A percentile compares a stretch with the other conserved stretches of the same genome.
Conservation (phyloP, 2,329 filamentous ascomycete species). For the Uncinocarpus reesii region DNA sequence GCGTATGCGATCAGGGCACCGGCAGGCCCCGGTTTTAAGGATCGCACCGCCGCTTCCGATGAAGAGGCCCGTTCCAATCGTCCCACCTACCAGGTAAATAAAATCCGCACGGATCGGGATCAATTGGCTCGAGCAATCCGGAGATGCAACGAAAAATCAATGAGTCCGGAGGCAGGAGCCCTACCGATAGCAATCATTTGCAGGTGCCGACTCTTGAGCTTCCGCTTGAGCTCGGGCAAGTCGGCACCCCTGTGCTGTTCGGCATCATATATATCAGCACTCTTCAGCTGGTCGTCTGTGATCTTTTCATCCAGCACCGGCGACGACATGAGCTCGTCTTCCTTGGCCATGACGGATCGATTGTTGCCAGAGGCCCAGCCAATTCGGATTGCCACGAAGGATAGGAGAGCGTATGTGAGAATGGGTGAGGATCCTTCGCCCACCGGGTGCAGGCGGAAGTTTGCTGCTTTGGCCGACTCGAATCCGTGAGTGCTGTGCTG, state of each 20-base stretch:
- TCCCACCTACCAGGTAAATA: slow-evolving; percentile 39
- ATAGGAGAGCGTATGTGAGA: background rate
- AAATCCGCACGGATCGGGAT: background rate
- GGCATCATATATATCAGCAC: slow-evolving; percentile 20
- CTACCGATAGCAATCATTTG: slow-evolving; percentile 91
- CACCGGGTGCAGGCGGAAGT: background rate
- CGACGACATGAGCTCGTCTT: background rate
- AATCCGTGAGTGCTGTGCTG: no score
- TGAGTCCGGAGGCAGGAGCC: background rate
- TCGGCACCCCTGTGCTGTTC: slow-evolving; percentile 45
- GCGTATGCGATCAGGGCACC: slow-evolving; percentile 58
- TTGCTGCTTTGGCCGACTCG: background rate
- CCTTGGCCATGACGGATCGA: slow-evolving; percentile 1
- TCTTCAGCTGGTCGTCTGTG: background rate
- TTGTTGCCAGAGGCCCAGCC: background rate
- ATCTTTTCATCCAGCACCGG: background rate
- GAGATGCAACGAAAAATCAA: background rate
- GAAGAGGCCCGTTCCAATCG: slow-evolving; percentile 64
- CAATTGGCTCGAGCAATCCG: background rate
- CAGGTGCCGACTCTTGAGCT: slow-evolving; percentile 74
- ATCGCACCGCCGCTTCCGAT: slow-evolving; percentile 56
- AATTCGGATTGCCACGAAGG: background rate
- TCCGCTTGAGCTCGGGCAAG: slow-evolving; percentile 56
- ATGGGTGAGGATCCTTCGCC: background rate
- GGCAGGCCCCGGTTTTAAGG: slow-evolving; percentile 53